Evolutionary conservation across 2,329 filamentous ascomycete species (phyloP).

Genomic region (Trichoderma arundinaceum): DNA sequence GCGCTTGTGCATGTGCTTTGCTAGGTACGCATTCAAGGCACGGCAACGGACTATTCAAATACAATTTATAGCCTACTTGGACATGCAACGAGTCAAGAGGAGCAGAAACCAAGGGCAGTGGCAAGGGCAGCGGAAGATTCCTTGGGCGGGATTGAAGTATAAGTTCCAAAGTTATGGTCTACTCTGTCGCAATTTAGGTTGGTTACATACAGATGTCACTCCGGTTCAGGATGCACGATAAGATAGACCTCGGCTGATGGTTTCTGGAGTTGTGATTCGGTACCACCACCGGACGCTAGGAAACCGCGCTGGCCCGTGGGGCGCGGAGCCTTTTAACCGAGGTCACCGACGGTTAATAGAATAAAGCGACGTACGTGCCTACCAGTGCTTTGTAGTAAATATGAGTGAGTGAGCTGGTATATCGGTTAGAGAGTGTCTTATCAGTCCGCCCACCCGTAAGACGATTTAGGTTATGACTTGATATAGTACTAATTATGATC

Average conservation of each 20-base stretch:
- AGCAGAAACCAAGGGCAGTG: too few species aligned
- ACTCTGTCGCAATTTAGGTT: background rate
- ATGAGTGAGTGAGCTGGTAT: too few species aligned
- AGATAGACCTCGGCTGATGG: slow-evolving; percentile 26
- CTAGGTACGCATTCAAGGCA: too few species aligned
- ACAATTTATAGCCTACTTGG: background rate
- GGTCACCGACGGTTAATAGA: slow-evolving; percentile 4
- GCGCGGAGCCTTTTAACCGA: slow-evolving; percentile 15
- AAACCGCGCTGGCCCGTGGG: background rate
- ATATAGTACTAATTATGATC: too few species aligned
- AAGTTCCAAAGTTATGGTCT: background rate
- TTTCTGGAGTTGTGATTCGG: slow-evolving; percentile 2
- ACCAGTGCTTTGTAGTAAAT: too few species aligned
- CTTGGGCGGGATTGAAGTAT: background rate
- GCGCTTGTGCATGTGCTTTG: too few species aligned
- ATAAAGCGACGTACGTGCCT: background rate
- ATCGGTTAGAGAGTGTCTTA: too few species aligned
- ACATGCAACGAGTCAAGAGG: background rate
- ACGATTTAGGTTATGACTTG: too few species aligned
- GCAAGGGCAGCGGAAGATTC: too few species aligned
- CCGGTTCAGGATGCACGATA: slow-evolving; percentile 26
- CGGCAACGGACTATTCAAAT: background rate
- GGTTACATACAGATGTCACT: slow-evolving; percentile 17
- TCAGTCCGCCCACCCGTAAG: too few species aligned
- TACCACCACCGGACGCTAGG: background rate